Evolutionary conservation across 169 alveolate genomes (phyloP), one percentile per base, ranked within the genome.

Genomic region (Cyclospora cayetanensis): DNA sequence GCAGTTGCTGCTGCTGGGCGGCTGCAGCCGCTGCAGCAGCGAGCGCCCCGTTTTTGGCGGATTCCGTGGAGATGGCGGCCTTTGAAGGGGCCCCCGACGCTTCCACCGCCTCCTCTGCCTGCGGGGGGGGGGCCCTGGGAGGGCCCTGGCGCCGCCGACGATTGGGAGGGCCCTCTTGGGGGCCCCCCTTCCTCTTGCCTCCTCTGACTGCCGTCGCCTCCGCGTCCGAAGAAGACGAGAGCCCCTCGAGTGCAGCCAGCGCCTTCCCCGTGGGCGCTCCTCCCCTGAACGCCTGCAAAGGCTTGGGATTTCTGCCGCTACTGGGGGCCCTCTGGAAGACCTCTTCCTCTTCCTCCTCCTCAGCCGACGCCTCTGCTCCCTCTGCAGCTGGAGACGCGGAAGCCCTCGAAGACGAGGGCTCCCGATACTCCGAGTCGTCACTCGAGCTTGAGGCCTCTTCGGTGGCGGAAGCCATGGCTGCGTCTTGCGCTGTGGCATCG

Each of bases 371-470:
- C 1, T 34, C 80, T 3, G 29, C 50, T 29, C 50, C 80, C 35
- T 42, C 80, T 31, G 80, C 80, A 11, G 50, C 80, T 68, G 80
- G n/a, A n/a, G n/a, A n/a, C n/a, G n/a, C n/a, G n/a, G n/a, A n/a
- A n/a, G n/a, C n/a, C n/a, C n/a, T n/a, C n/a, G n/a, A n/a, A n/a
- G n/a, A n/a, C n/a, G n/a, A n/a, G n/a, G n/a, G n/a, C n/a, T n/a
- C n/a, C n/a, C n/a, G n/a, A n/a, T n/a, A n/a, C n/a, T n/a, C n/a
- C n/a, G n/a, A n/a, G n/a, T n/a, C n/a, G n/a, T n/a, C n/a, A n/a
- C n/a, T n/a, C n/a, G n/a, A n/a, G n/a, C n/a, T n/a, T n/a, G n/a
- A n/a, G n/a, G n/a, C 50, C n/a, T 42, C 50, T 68, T 42, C 50
- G 29, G 80, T 46, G 29, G 80, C 80, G 29, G 80, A 42, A 4